Base-by-base conservation (phyloP, 1,284 basidiomycete species). In the Peniophora sp. region DNA sequence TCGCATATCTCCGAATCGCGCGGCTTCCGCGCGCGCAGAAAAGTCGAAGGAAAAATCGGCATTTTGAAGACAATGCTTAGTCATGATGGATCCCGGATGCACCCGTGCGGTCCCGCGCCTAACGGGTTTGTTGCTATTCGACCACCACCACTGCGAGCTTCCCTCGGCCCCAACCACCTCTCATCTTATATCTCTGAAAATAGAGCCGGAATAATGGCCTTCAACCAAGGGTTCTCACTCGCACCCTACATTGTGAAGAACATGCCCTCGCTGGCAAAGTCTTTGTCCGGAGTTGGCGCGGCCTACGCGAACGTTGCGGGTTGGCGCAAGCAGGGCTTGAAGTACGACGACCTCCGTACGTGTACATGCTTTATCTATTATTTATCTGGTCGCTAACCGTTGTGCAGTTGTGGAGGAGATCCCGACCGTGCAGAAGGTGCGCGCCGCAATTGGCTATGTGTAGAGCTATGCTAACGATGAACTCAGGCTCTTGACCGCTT, bases 301-400 rank as follows among this genome's bases (percentile, higher is more conserved):
- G 89, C 88, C 75, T 98, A 97, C 68, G 88, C 86, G 59, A 69
- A 88, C 65, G 71, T 85, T 50, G 72, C 87, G 43, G 94, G 95
- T 44, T 92, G 96, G 78, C 82, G 95, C 61, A 79, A 87, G 68
- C 78, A 92, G 67, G 96, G 96, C 60, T 82, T 97, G 69, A 85
- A 82, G 65, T 97, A 97, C 70, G 96, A 99, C 67, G 96, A 99
- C 78, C 81, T 99, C 61, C 73, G 88, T 91, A 60, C 66, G 89
- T 62, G 89, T 62, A 41, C 34, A 44, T 38, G 49, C 38, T 50
- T 53, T 50, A 49, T 20, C 47, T 51, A 44, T 35, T 46, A 35
- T 45, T 32, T 52, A 39, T 43, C 45, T 20, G 49, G 36, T 55
- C 41, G 60, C 57, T 53, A 45, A 47, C 25, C 50, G 23, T 16